Base-by-base conservation (phyloP, 2,329 filamentous ascomycete genomes). In the Xylaria polymorpha region DNA sequence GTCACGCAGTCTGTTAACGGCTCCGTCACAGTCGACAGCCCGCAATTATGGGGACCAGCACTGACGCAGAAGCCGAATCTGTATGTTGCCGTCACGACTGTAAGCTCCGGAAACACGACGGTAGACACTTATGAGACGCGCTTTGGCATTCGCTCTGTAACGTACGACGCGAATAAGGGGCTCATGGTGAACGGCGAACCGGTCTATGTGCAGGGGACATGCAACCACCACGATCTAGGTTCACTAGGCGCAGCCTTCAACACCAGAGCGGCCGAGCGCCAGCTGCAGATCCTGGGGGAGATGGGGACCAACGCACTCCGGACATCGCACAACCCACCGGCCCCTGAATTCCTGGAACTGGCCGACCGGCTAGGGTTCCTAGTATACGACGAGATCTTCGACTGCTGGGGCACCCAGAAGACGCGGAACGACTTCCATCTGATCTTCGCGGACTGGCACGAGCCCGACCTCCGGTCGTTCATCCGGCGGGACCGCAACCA, bases 401-500 rank as follows among this genome's bases (percentile, higher is more conserved):
- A 88, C 74, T 77, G 74, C 9, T 88, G 86, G 86, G 72, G 79
- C n/a, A 72, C 53, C n/a, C 68, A 76, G 22, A 88, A 88, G 74
- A 83, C 78, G 0, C 68, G 70, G 1, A 83, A 84, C 68, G 86
- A 87, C 73, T 87, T 84, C 71, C 83, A 86, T 69, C 72, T 84
- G 18, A 82, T 87, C 68, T 88, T 86, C 66, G 37, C 76, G 0
- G 85, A 87, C 57, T 88, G 86, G 86, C 80, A 84, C 67, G 85
- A 88, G 77, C 78, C 84, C 0, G 85, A 87, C 64, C 79, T 87
- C 5, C 83, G 86, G 0, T 72, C 82, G 1, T 84, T 87, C 66
- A 72, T 88, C n/a, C 81, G 85, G 4, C 83, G 86, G 8, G 86
- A 88, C 74, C 80, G 85, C 20, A 88, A 88, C 72, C 85, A 87